Conservation (phyloP, 2,329 filamentous ascomycete species). For the Sporothrix schenckii region DNA sequence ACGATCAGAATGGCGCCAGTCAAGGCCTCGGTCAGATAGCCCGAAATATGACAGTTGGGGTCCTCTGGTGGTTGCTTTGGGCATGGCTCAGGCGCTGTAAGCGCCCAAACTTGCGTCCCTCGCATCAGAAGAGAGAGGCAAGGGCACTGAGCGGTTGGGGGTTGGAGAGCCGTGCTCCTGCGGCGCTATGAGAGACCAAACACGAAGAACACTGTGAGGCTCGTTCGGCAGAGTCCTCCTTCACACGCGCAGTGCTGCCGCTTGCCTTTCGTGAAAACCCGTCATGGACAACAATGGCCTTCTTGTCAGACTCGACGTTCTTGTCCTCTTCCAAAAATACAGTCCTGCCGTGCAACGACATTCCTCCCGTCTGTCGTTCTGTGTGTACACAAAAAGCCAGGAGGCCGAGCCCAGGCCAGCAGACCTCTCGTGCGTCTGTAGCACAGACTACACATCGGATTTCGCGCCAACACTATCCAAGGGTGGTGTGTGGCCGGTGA, state of each 20-base stretch:
- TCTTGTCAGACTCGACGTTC: background rate
- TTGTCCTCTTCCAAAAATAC: constrained; percentile 6
- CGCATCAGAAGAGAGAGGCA: background rate
- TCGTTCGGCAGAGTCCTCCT: background rate
- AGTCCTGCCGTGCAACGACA: background rate
- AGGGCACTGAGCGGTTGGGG: background rate
- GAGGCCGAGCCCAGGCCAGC: background rate
- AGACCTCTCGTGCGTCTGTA: background rate
- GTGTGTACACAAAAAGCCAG: background rate
- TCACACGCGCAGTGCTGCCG: background rate
- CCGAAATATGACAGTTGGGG: background rate
- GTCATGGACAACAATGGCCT: background rate
- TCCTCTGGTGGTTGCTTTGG: background rate
- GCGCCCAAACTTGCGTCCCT: constrained; percentile 14
- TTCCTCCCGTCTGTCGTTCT: background rate
- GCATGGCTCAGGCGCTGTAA: constrained; percentile 26
- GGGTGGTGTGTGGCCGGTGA: background rate
- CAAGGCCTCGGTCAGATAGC: no score
- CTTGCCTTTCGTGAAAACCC: background rate
- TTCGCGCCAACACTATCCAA: background rate
- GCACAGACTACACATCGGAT: constrained; percentile 5
- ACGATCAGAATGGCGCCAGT: background rate
- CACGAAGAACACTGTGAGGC: background rate
- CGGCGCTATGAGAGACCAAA: background rate
- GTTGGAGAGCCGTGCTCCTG: background rate